phyloP scores from a whole-genome alignment of 1,284 basidiomycete genomes.

The Pisolithus thermaeus region DNA sequence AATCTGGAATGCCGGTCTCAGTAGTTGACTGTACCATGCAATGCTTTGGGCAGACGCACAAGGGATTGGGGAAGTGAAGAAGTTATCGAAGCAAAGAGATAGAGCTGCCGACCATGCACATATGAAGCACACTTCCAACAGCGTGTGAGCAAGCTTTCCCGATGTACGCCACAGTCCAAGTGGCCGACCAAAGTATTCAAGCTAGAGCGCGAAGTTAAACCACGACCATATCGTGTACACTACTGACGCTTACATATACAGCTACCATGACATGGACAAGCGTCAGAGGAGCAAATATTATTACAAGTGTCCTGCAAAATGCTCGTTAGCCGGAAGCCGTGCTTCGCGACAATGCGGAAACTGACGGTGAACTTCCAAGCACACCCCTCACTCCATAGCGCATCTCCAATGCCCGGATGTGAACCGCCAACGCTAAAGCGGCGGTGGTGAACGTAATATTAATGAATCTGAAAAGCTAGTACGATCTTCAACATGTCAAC shows the following conservation, averaged over 20 bases:
- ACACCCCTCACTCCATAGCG: constrained; percentile 52
- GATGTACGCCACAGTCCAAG: constrained; percentile 87
- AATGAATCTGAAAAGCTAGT: constrained; percentile 75
- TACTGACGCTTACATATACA: constrained; percentile 58
- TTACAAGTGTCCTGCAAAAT: constrained; percentile 64
- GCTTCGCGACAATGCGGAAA: constrained; percentile 15
- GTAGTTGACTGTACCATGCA: constrained; percentile 66
- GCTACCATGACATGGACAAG: constrained; percentile 82
- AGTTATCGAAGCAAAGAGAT: constrained; percentile 85
- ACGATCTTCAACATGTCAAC: constrained; percentile 26
- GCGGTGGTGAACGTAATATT: constrained; percentile 80
- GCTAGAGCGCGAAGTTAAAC: constrained; percentile 36
- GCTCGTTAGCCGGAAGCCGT: constrained; percentile 10
- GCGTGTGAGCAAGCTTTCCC: constrained; percentile 72
- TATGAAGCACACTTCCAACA: constrained; percentile 82
- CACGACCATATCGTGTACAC: constrained; percentile 1
- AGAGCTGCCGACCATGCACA: constrained; percentile 90
- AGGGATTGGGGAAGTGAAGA: constrained; percentile 80
- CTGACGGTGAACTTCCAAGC: constrained; percentile 78
- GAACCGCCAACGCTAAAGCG: constrained; percentile 76
- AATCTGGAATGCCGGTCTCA: constrained; percentile 39
- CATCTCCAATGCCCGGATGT: constrained; percentile 60
- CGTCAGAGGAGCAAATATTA: constrained; percentile 82
- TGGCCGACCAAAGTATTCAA: constrained; percentile 89
- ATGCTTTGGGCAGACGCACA: constrained; percentile 57